Percentiles rank a stretch among this genome's conserved stretches.
phyloP scores from a whole-genome alignment of 371 early-diverging fungal genomes.

The Funneliformis caledonium region DNA sequence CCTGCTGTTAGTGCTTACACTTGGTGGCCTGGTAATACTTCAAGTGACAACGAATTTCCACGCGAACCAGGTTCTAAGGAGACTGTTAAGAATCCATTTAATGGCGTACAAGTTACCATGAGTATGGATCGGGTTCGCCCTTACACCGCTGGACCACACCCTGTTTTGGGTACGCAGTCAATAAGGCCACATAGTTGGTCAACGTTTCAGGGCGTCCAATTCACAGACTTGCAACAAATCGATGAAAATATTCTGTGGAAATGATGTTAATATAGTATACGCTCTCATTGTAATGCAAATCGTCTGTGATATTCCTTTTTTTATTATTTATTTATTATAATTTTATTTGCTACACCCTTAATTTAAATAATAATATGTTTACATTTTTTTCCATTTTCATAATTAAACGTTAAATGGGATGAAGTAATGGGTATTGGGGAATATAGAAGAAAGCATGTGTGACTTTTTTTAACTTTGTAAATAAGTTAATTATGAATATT shows the following conservation, averaged over 20 bases:
- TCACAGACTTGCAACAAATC: constrained; percentile 5
- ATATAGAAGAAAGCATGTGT: too few species aligned
- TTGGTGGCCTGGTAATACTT: constrained; percentile 15
- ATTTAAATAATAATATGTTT: too few species aligned
- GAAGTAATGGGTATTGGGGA: too few species aligned
- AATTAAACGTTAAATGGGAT: too few species aligned
- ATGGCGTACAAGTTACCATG: not conserved
- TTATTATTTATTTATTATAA: constrained; percentile 1
- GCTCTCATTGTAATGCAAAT: not conserved
- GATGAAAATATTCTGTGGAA: constrained; percentile 15
- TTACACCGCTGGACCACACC: not conserved
- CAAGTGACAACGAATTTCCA: not conserved
- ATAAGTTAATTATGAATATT: too few species aligned
- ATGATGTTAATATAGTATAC: not conserved
- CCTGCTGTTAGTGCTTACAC: constrained; percentile 3
- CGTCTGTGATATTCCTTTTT: not conserved
- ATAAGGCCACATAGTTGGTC: constrained; percentile 25
- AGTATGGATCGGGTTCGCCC: constrained; percentile 22
- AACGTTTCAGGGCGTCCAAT: constrained; percentile 6
- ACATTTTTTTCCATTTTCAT: too few species aligned
- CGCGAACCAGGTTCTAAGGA: not conserved
- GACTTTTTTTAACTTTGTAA: too few species aligned
- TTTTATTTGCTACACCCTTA: not conserved
- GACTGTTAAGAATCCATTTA: not conserved
- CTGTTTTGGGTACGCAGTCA: constrained; percentile 21